Percentiles rank a stretch among this genome's conserved stretches.
phyloP scores from a whole-genome alignment of 139 green algal genomes.

The Volvox africanus region DNA sequence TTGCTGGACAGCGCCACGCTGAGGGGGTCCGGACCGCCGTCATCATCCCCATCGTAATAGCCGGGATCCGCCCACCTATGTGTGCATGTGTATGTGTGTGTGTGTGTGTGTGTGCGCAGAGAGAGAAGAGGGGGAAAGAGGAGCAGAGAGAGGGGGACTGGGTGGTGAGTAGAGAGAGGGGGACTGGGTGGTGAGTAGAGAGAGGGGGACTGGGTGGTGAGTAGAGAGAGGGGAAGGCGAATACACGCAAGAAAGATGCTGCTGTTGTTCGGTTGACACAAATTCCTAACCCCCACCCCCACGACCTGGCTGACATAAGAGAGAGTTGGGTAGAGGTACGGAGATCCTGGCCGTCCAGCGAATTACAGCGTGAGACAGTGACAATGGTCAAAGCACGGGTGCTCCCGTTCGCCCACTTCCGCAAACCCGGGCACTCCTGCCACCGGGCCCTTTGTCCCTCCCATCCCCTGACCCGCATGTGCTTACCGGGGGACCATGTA shows the following conservation, averaged over 20 bases:
- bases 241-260: no score
- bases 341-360: neutral
- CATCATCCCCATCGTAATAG: constrained; percentile 70
- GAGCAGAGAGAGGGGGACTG: neutral
- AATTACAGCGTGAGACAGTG: neutral
- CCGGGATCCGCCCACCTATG: constrained; percentile 67
- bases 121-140: neutral
- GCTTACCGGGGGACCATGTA: constrained; percentile 69
- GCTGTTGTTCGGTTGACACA: no score
- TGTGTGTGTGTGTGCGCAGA: no score
- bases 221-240: no score
- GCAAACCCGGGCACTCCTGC: neutral
- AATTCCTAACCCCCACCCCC: no score
- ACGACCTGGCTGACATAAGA: no score
- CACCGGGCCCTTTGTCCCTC: neutral
- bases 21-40: constrained; percentile 66
- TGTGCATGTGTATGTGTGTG: neutral
- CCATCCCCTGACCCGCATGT: neutral
- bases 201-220: no score
- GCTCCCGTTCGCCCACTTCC: no score
- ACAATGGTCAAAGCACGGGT: neutral
- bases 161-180: neutral
- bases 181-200: no score
- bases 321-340: neutral
- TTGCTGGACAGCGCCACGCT: constrained; percentile 62